Conservation (phyloP, 345 rosid genomes). For the Dimocarpus longan region DNA sequence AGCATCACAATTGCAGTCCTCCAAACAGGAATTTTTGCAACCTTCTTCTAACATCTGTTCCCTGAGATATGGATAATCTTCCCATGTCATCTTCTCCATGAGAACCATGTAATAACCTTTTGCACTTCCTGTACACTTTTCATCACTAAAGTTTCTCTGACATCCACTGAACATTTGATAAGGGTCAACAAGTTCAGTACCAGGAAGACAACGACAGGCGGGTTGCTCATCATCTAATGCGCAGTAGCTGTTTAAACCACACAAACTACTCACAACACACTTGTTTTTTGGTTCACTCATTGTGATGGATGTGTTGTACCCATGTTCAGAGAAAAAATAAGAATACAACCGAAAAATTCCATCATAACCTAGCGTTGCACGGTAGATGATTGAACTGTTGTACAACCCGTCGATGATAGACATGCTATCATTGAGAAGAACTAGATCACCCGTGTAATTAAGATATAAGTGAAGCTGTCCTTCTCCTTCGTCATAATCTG, state of each 20-base stretch:
- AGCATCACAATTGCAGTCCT: no score
- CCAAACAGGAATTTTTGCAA: no score
- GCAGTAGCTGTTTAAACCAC: slow-evolving; percentile 10
- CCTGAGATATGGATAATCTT: no score
- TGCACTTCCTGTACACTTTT: not conserved
- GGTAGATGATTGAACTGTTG: not conserved
- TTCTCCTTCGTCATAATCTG: no score
- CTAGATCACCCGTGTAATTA: not conserved
- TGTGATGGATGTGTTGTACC: not conserved
- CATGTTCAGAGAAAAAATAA: not conserved
- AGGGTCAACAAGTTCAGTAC: not conserved
- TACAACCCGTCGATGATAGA: fast-evolving
- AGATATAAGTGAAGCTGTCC: not conserved
- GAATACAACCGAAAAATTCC: slow-evolving; percentile 3
- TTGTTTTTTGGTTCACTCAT: not conserved
- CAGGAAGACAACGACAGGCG: slow-evolving; percentile 1
- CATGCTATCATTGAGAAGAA: not conserved
- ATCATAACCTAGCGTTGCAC: not conserved
- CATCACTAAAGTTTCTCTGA: not conserved
- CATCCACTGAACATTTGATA: not conserved
- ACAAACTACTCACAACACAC: not conserved
- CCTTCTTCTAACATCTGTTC: no score
- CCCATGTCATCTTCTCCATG: no score
- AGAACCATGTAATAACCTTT: no score
- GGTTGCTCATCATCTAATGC: not conserved